phyloP scores from a whole-genome alignment of 331 rosid genomes.

The Quercus phellos region DNA sequence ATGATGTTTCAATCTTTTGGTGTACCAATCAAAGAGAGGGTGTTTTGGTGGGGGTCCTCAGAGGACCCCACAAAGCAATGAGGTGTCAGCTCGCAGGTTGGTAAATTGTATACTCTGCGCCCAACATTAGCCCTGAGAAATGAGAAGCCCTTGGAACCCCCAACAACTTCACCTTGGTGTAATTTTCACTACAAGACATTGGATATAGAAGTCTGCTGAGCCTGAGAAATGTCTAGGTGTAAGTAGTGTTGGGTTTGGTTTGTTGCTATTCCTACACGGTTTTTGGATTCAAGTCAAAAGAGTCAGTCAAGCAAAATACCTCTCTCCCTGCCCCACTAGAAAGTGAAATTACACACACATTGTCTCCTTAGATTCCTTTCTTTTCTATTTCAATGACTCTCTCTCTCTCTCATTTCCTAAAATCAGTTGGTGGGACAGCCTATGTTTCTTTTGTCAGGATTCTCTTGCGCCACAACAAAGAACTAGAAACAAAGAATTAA shows the following conservation, averaged over 20 bases:
- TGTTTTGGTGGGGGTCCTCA: not conserved
- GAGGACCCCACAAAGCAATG: conserved; percentile 24
- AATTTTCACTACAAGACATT: conserved; percentile 30
- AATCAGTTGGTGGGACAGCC: conserved; percentile 71
- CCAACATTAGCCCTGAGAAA: conserved; percentile 48
- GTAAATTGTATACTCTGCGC: conserved; percentile 50
- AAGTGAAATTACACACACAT: conserved; percentile 65
- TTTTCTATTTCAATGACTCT: conserved; percentile 36
- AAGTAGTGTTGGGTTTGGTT: conserved; percentile 36
- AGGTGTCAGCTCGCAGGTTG: conserved; percentile 47
- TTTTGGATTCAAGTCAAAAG: conserved; percentile 55
- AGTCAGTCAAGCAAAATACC: conserved; percentile 51
- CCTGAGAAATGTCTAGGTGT: conserved; percentile 23
- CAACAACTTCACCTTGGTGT: conserved; percentile 27
- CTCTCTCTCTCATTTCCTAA: conserved; percentile 41
- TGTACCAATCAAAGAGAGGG: conserved; percentile 2
- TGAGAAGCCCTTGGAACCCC: conserved; percentile 21
- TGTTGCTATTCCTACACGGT: conserved; percentile 13
- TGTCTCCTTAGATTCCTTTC: conserved; percentile 78
- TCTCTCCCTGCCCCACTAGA: conserved; percentile 47
- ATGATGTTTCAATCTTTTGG: conserved; percentile 8
- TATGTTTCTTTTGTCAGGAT: conserved; percentile 86
- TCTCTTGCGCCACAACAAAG: conserved; percentile 55
- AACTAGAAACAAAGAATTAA: conserved; percentile 33
- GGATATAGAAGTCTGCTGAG: conserved; percentile 10